A percentile compares a stretch with the other conserved stretches of the same genome.
Conservation (phyloP, 169 alveolate species). For the Theileria sp. region DNA sequence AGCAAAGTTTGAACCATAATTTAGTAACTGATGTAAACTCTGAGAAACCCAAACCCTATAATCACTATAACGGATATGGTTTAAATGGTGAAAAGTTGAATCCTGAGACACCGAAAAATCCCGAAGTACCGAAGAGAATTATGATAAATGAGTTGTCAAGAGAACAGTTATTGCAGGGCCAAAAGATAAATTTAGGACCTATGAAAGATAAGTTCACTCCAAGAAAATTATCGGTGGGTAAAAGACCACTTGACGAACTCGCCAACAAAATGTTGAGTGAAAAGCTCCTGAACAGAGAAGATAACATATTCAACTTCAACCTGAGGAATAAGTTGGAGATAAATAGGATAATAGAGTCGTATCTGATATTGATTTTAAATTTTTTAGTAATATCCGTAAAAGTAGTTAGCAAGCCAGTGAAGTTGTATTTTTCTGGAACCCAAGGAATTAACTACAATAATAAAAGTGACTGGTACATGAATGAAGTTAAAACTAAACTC, state of each 20-base stretch:
- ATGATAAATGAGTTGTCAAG: neutral
- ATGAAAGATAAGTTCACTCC: neutral
- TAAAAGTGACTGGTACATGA: slow-evolving; percentile 12
- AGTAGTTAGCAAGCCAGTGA: slow-evolving; percentile 47
- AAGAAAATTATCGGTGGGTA: neutral
- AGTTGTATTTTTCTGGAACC: slow-evolving; percentile 30
- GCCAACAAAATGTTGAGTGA: neutral
- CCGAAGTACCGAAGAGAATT: neutral
- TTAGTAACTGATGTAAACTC: neutral
- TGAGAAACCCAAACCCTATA: neutral
- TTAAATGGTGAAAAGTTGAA: neutral
- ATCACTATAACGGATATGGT: neutral
- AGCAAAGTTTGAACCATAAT: neutral
- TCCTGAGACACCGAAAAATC: neutral
- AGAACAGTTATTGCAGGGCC: neutral
- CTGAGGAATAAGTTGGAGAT: neutral
- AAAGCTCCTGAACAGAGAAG: slow-evolving; percentile 1
- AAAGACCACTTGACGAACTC: neutral
- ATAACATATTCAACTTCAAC: slow-evolving; percentile 1
- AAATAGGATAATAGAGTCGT: slow-evolving; percentile 1
- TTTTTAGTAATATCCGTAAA: neutral
- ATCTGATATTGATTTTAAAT: neutral
- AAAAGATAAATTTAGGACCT: neutral
- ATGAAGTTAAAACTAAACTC: slow-evolving; percentile 26
- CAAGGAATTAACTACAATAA: slow-evolving; percentile 32